Base-by-base conservation (phyloP, 1,139 yeast genomes). In the Hyphopichia buzzinii region DNA sequence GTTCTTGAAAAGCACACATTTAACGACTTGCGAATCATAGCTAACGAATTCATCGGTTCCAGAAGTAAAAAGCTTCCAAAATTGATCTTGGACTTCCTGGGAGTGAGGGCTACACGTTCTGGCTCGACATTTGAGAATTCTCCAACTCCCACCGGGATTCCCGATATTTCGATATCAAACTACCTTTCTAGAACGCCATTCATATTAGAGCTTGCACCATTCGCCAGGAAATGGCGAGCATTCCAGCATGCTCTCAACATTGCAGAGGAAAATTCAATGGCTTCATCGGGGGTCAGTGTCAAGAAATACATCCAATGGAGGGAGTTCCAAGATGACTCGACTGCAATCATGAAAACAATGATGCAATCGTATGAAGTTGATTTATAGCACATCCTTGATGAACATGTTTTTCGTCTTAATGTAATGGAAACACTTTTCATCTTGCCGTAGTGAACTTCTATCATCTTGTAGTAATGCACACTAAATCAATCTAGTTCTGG, bases 401-500 rank as follows among this genome's bases (percentile, higher is more conserved):
- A n/a, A n/a, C n/a, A n/a, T n/a, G n/a, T n/a, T n/a, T n/a, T n/a
- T n/a, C n/a, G n/a, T n/a, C n/a, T n/a, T n/a, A n/a, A n/a, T n/a
- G n/a, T n/a, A n/a, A n/a, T n/a, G n/a, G n/a, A n/a, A n/a, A n/a
- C n/a, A n/a, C n/a, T n/a, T n/a, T n/a, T n/a, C n/a, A n/a, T n/a
- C n/a, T n/a, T n/a, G n/a, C n/a, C n/a, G n/a, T n/a, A n/a, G n/a
- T n/a, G n/a, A n/a, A n/a, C n/a, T n/a, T n/a, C n/a, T n/a, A n/a
- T n/a, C n/a, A n/a, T n/a, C n/a, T n/a, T n/a, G n/a, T n/a, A n/a
- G n/a, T n/a, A n/a, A n/a, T n/a, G n/a, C 15, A 31, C 30, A 21
- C 46, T 48, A 71, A 36, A 71, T 71, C 26, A 71, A 57, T 41
- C 67, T 59, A 3, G 75, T 64, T 44, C 72, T 61, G 2, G 70